Percentiles rank a stretch among this genome's conserved stretches.
Conservation (phyloP, 495 filamentous ascomycete genomes). For the Jackrogersella minutella region DNA sequence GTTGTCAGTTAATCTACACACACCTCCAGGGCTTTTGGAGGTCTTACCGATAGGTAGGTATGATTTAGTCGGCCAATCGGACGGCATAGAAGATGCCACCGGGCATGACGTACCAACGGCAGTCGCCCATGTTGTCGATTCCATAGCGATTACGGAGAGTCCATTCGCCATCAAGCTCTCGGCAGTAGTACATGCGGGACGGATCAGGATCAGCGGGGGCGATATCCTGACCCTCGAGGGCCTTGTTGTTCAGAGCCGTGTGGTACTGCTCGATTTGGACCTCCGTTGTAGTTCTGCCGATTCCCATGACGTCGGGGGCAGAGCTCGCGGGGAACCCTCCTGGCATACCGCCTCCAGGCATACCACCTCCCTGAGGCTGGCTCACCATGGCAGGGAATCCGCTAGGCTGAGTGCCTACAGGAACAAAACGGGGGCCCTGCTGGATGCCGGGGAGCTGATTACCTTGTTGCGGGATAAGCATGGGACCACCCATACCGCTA, state of each 20-base stretch:
- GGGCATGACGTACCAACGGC: constrained; percentile 57
- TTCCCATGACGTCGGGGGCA: constrained; percentile 47
- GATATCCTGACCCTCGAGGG: constrained; percentile 59
- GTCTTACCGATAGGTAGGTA: constrained; percentile 6
- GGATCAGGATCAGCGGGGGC: constrained; percentile 60
- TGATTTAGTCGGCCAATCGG: constrained; percentile 44
- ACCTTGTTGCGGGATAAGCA: constrained; percentile 32
- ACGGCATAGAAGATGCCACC: constrained; percentile 61
- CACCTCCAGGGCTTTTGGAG: neutral
- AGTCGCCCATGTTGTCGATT: constrained; percentile 58
- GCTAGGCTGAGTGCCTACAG: constrained; percentile 19
- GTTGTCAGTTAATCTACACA: neutral
- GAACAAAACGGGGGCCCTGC: too few species aligned
- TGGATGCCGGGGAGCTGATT: constrained; percentile 25
- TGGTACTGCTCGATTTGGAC: constrained; percentile 48
- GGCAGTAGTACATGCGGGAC: constrained; percentile 59
- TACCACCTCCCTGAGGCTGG: constrained; percentile 3
- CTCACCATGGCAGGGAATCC: constrained; percentile 15
- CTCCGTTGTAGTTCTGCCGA: constrained; percentile 52
- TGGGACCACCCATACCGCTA: constrained; percentile 20
- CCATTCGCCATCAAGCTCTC: constrained; percentile 58
- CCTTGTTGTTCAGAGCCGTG: constrained; percentile 50
- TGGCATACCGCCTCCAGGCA: neutral
- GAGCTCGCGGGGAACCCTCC: constrained; percentile 5
- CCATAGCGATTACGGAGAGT: constrained; percentile 55